Conservation (phyloP, 257 asterid genomes). For the Solanum chiquidenum region DNA sequence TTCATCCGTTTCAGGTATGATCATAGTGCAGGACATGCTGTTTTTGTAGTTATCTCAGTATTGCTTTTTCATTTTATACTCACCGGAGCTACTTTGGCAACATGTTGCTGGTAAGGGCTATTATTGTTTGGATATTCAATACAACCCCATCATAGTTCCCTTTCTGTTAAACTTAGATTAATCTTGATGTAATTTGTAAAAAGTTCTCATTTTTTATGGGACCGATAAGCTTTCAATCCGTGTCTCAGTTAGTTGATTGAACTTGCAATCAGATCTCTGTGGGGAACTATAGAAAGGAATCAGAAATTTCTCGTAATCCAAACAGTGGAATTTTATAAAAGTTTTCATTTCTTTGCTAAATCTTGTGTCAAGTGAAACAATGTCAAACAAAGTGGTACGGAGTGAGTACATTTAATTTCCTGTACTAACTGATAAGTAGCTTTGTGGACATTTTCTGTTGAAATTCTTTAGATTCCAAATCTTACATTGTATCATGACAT, state of each 20-base stretch:
- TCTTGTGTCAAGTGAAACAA: not conserved
- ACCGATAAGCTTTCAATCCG: not conserved
- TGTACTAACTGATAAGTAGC: not conserved
- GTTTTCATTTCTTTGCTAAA: not conserved
- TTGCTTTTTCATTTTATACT: slow-evolving; percentile 72
- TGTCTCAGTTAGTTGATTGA: not conserved
- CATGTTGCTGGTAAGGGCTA: slow-evolving; percentile 76
- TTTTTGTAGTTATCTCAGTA: slow-evolving; percentile 73
- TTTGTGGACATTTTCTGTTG: not conserved
- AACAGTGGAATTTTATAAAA: not conserved
- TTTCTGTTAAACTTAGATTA: not conserved
- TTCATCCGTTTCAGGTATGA: slow-evolving; percentile 68
- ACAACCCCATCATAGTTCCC: not conserved
- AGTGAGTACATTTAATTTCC: not conserved
- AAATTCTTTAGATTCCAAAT: not conserved
- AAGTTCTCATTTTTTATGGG: not conserved
- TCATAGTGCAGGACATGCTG: slow-evolving; percentile 85
- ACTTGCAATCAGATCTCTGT: not conserved
- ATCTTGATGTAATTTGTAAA: not conserved
- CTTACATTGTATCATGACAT: not conserved
- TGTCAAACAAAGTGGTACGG: not conserved
- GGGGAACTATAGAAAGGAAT: not conserved
- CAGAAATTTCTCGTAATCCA: not conserved
- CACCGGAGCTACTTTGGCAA: slow-evolving; percentile 82
- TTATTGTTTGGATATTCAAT: not conserved